Conservation (phyloP, 2,329 filamentous ascomycete genomes). For the Teratosphaeria pseudoeucalypti region DNA sequence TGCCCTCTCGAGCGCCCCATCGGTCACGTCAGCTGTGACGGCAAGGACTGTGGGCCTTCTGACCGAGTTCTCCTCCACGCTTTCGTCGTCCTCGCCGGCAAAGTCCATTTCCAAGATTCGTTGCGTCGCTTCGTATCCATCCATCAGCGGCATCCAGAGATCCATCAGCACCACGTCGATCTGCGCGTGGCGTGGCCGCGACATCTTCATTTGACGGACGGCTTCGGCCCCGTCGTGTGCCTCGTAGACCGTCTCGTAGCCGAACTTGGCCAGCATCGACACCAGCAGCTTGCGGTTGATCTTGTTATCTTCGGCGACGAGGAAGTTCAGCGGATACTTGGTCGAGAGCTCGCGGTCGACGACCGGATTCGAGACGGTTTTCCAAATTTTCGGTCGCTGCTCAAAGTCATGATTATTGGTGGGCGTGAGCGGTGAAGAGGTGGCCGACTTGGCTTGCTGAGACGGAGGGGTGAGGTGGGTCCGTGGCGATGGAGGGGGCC, state of each 20-base stretch:
- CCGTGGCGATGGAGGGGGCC: slow-evolving; percentile 12
- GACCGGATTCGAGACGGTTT: slow-evolving; percentile 18
- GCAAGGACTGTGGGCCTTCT: slow-evolving; percentile 43
- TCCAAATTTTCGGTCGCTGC: slow-evolving; percentile 10
- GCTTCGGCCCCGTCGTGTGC: slow-evolving; percentile 61
- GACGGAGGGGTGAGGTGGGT: not conserved
- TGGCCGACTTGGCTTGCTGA: slow-evolving; percentile 2
- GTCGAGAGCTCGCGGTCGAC: slow-evolving; percentile 48
- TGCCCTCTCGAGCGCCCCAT: slow-evolving; percentile 50
- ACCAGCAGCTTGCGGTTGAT: slow-evolving; percentile 60
- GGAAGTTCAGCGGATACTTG: slow-evolving; percentile 54
- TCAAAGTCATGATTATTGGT: not conserved
- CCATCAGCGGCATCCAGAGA: slow-evolving; percentile 66
- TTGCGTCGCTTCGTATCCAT: slow-evolving; percentile 59
- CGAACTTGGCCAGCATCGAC: slow-evolving; percentile 56
- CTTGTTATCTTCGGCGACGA: slow-evolving; percentile 63
- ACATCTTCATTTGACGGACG: slow-evolving; percentile 45
- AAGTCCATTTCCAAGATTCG: slow-evolving; percentile 46
- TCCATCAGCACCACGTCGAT: slow-evolving; percentile 63
- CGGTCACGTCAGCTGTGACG: slow-evolving; percentile 57
- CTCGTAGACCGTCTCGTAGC: slow-evolving; percentile 52
- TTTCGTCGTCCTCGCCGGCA: not conserved
- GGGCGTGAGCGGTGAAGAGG: slow-evolving; percentile 9
- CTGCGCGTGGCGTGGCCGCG: slow-evolving; percentile 17
- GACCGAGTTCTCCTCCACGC: not conserved